Evolutionary conservation across 805 yeast genomes (phyloP), one percentile per base, ranked within the genome.

Genomic region (Wickerhamiella australiensis): DNA sequence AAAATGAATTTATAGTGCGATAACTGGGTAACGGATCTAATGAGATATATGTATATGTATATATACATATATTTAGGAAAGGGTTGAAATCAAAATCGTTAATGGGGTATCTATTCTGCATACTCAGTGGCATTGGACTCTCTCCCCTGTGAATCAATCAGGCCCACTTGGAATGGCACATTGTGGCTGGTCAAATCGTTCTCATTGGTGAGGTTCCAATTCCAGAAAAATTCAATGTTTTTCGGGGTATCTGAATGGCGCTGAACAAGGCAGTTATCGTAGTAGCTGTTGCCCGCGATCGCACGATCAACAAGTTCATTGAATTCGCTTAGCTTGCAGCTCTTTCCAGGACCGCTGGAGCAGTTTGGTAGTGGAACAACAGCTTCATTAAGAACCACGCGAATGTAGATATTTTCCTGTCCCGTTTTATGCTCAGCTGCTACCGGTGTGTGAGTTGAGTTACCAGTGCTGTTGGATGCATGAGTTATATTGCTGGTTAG

Each of bases 341-440:
- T 64, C 59, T 69, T 72, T 0, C 77, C 78, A 9, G 79, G 79
- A 6, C 80, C 80, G 42, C 60, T 56, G 44, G 67, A 61, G 59
- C 80, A 76, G 13, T 62, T 61, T 15, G 72, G 69, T 18, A 77
- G 57, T 17, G 79, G 77, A 27, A 71, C 65, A 17, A 76, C 78
- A 2, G 75, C 77, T 58, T 77, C 80, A 57, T 77, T 76, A 12
- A 75, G 57, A 6, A 75, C 62, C 36, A 70, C 64, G 56, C 80
- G 70, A 20, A 76, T 75, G 56, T 64, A 77, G 18, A 60, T 56
- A n/a, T 58, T 59, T 43, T 57, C 59, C 25, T 15, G 46, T 11
- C 47, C 53, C 3, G n/a, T 25, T 15, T 18, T 21, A 26, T 21
- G 21, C n/a, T 13, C 37, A 5, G 36, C n/a, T 45, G 3, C 46